phyloP scores from a whole-genome alignment of 352 stramenopile genomes.

The Globisporangium cederbergense region DNA sequence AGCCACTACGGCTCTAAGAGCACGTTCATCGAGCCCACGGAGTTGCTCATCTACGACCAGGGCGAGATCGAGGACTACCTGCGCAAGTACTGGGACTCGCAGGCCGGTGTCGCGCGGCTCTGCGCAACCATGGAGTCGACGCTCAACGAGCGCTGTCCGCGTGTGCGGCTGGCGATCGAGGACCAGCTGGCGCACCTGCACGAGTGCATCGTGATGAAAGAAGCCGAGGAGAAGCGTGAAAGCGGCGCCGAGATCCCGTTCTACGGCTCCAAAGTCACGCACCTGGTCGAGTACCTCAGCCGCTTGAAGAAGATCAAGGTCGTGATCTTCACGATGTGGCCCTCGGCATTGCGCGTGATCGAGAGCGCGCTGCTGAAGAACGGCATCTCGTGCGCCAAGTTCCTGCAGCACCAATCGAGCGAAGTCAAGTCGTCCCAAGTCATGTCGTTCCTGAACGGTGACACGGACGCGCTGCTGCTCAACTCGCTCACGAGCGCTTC shows the following conservation, averaged over 20 bases:
- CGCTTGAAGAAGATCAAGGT: constrained; percentile 53
- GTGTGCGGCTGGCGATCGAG: constrained; percentile 35
- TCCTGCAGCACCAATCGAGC: constrained; percentile 72
- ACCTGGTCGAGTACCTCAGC: constrained; percentile 63
- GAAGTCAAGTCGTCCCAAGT: constrained; percentile 77
- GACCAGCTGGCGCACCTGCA: constrained; percentile 47
- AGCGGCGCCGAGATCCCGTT: constrained; percentile 23
- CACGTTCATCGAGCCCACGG: constrained; percentile 46
- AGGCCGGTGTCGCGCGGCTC: constrained; percentile 35
- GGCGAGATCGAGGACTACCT: constrained; percentile 71
- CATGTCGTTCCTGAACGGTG: constrained; percentile 54
- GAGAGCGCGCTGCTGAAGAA: constrained; percentile 52
- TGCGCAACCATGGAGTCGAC: constrained; percentile 54
- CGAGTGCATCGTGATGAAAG: constrained; percentile 47
- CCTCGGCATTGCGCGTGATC: constrained; percentile 56
- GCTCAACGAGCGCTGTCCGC: constrained; percentile 56
- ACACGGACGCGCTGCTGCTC: constrained; percentile 69
- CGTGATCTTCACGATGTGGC: constrained; percentile 86
- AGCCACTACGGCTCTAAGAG: constrained; percentile 43
- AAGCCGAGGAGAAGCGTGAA: constrained; percentile 22
- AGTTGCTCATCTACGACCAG: constrained; percentile 58
- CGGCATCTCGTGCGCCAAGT: constrained; percentile 61
- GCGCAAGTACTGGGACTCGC: constrained; percentile 48
- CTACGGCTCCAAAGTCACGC: constrained; percentile 76
- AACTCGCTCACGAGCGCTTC: constrained; percentile 80